Conservation (phyloP, 1,284 basidiomycete species). For the Xerocomus nothofagi region DNA sequence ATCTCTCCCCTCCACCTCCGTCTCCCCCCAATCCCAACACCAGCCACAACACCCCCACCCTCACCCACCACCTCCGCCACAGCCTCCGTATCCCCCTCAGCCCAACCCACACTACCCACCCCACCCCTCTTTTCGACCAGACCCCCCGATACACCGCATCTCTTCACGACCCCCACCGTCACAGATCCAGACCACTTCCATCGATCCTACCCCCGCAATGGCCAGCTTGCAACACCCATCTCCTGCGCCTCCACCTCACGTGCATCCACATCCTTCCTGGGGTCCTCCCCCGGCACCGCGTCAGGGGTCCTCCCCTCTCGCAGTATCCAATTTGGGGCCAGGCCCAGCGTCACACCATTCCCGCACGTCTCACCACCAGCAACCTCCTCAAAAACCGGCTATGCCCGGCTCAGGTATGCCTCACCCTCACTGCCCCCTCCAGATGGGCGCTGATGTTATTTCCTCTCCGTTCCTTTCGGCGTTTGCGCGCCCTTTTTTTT, state of each 20-base stretch:
- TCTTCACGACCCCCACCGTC: constrained; percentile 28
- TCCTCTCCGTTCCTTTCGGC: not conserved
- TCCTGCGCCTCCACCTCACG: constrained; percentile 30
- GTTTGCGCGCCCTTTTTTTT: constrained; percentile 18
- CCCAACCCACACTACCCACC: constrained; percentile 24
- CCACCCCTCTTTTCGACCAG: constrained; percentile 20
- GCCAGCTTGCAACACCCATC: constrained; percentile 34
- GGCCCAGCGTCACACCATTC: constrained; percentile 27
- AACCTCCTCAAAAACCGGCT: constrained; percentile 30
- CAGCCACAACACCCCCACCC: constrained; percentile 17
- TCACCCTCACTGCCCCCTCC: not conserved
- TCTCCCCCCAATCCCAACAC: constrained; percentile 24
- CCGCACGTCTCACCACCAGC: constrained; percentile 31
- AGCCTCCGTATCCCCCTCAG: constrained; percentile 20
- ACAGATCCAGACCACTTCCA: constrained; percentile 21
- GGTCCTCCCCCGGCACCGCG: constrained; percentile 31
- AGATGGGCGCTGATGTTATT: constrained; percentile 13
- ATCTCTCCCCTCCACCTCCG: constrained; percentile 22
- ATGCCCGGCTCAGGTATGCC: constrained; percentile 33
- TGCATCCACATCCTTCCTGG: constrained; percentile 33
- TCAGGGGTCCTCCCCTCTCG: constrained; percentile 35
- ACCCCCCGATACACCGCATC: constrained; percentile 33
- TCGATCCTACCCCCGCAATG: constrained; percentile 34
- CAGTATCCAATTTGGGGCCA: constrained; percentile 27
- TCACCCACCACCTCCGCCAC: constrained; percentile 13